A percentile compares a stretch with the other conserved stretches of the same genome.
Evolutionary conservation across 257 asterid genomes (phyloP).

Genomic region (Solanum dulcamara): DNA sequence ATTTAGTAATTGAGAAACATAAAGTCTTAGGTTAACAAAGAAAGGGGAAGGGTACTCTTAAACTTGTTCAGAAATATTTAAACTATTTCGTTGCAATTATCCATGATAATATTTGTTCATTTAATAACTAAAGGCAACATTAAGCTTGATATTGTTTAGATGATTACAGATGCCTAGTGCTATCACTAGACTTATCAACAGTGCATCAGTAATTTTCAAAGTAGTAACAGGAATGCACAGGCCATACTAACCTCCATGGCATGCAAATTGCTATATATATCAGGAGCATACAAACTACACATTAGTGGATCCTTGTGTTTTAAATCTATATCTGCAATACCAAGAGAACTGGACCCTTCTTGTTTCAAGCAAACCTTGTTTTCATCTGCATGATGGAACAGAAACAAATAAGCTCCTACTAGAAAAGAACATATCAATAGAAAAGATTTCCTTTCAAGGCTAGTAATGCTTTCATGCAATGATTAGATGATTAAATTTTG

Average conservation of each 20-base stretch:
- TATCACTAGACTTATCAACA: not conserved
- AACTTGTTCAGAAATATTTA: not conserved
- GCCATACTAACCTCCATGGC: constrained; percentile 60
- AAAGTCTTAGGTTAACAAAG: not conserved
- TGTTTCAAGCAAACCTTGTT: constrained; percentile 13
- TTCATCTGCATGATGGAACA: constrained; percentile 34
- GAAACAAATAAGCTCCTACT: constrained; percentile 9
- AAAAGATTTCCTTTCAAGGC: not conserved
- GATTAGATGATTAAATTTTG: not conserved
- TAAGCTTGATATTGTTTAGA: not conserved
- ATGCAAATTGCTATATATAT: constrained; percentile 50
- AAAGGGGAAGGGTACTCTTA: not conserved
- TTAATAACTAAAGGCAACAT: not conserved
- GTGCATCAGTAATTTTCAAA: not conserved
- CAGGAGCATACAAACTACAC: constrained; percentile 90
- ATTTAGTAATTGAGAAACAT: not conserved
- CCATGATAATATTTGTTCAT: not conserved
- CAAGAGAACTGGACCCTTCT: constrained; percentile 31
- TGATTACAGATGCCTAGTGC: not conserved
- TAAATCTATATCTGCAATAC: constrained; percentile 61
- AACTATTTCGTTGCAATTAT: not conserved
- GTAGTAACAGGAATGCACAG: not conserved
- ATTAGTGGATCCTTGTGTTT: constrained; percentile 68
- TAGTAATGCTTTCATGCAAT: not conserved
- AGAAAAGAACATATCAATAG: not conserved